phyloP scores from a whole-genome alignment of 2,329 filamentous ascomycete genomes.

The Cryphonectria parasitica region DNA sequence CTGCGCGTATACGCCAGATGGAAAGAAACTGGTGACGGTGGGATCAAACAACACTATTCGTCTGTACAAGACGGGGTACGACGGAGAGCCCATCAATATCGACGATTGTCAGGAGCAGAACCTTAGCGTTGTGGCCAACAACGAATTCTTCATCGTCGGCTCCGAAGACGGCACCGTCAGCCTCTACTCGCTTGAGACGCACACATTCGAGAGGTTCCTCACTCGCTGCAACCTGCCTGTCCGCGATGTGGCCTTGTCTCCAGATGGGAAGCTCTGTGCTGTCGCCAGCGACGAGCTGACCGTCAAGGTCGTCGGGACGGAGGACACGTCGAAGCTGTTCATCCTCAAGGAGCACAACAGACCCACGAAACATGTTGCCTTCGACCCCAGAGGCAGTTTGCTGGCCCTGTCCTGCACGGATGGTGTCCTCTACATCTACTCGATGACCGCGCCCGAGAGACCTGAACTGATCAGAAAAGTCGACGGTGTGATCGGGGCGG shows the following conservation, averaged over 20 bases:
- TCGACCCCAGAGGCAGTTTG: conserved; percentile 78
- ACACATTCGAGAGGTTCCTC: conserved; percentile 78
- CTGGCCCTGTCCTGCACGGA: conserved; percentile 85
- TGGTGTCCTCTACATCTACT: conserved; percentile 89
- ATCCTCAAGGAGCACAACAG: conserved; percentile 82
- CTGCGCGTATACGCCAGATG: conserved; percentile 87
- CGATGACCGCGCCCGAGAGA: conserved; percentile 69
- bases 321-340: conserved; percentile 76
- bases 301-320: conserved; percentile 84
- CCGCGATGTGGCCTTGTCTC: conserved; percentile 81
- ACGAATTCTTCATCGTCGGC: conserved; percentile 85
- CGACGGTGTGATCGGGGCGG: conserved; percentile 79
- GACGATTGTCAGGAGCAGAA: conserved; percentile 91
- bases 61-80: conserved; percentile 86
- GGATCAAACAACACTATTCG: conserved; percentile 93
- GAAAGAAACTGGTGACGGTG: conserved; percentile 83
- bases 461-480: conserved; percentile 79
- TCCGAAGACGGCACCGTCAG: conserved; percentile 96
- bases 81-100: conserved; percentile 90
- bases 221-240: conserved; percentile 84
- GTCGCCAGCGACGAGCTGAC: conserved; percentile 96
- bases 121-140: conserved; percentile 73
- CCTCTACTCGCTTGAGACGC: conserved; percentile 79
- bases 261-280: conserved; percentile 84
- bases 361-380: conserved; percentile 88